phyloP scores from a whole-genome alignment of 2,329 filamentous ascomycete species.

The Whalleya microplaca region DNA sequence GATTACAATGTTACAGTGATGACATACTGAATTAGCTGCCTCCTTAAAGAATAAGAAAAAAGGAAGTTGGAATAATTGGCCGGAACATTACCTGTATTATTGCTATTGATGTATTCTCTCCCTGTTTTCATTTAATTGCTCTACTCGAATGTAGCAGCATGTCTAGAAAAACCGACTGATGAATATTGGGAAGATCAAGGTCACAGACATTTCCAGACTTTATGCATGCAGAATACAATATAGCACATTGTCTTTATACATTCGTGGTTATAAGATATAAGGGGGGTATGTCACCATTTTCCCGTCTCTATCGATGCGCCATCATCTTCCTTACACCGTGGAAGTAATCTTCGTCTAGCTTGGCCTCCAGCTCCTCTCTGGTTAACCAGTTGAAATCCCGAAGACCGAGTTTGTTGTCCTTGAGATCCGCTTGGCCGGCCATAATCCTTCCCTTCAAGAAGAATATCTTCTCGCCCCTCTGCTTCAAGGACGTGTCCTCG shows the following conservation, averaged over 20 bases:
- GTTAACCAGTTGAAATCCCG: constrained; percentile 91
- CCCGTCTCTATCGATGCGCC: constrained; percentile 65
- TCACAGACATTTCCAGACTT: background rate
- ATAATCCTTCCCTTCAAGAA: constrained; percentile 97
- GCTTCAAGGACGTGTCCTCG: constrained; percentile 46
- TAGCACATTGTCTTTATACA: constrained; percentile 34
- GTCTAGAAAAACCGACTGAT: background rate
- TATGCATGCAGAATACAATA: constrained; percentile 26
- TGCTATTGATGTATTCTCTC: too few species aligned
- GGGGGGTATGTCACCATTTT: constrained; percentile 6
- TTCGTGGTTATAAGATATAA: constrained; percentile 22
- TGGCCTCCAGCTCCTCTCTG: constrained; percentile 79
- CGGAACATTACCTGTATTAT: too few species aligned
- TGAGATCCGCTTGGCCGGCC: constrained; percentile 89
- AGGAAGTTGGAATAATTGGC: too few species aligned
- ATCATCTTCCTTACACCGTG: constrained; percentile 80
- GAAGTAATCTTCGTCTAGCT: constrained; percentile 72
- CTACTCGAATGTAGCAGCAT: background rate
- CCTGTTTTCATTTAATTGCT: background rate
- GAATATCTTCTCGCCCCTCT: constrained; percentile 80
- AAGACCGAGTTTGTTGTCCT: constrained; percentile 71
- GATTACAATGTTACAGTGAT: too few species aligned
- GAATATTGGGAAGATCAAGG: background rate
- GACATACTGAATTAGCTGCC: too few species aligned
- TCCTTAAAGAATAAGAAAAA: too few species aligned